Evolutionary conservation across 345 rosid genomes (phyloP).

Genomic region (Melaleuca quinquenervia): DNA sequence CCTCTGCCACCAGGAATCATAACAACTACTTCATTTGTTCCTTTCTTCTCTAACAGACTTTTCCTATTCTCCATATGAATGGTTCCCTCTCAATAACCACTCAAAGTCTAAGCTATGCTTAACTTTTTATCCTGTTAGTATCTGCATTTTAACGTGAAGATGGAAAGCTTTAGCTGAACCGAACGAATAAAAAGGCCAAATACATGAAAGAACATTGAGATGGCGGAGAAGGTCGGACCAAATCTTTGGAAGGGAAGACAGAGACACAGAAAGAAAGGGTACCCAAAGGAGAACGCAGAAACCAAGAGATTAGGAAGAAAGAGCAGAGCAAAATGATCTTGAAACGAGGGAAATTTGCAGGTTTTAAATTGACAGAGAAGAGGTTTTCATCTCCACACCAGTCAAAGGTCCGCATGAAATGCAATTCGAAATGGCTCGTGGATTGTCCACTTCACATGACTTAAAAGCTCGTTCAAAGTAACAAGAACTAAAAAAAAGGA

Average conservation of each 20-base stretch:
- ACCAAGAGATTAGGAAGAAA: background rate
- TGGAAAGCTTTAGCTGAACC: background rate
- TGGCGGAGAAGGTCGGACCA: background rate
- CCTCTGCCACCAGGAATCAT: background rate
- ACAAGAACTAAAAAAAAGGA: background rate
- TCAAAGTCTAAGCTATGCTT: background rate
- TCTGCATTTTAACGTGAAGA: background rate
- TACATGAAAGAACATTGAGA: background rate
- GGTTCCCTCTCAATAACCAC: background rate
- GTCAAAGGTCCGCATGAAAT: background rate
- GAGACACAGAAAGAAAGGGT: background rate
- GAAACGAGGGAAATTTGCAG: background rate
- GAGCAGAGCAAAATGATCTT: background rate
- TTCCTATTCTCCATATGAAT: constrained; percentile 12
- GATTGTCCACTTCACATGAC: background rate
- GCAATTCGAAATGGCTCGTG: background rate
- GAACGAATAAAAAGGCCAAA: background rate
- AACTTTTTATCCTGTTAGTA: background rate
- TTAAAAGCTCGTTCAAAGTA: background rate
- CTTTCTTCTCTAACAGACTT: constrained; percentile 15
- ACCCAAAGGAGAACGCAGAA: background rate
- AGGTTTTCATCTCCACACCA: background rate
- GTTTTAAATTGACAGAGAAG: background rate
- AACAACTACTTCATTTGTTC: background rate
- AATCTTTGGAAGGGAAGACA: background rate